phyloP scores from a whole-genome alignment of 1,139 yeast species.

The Yarrowia galli region DNA sequence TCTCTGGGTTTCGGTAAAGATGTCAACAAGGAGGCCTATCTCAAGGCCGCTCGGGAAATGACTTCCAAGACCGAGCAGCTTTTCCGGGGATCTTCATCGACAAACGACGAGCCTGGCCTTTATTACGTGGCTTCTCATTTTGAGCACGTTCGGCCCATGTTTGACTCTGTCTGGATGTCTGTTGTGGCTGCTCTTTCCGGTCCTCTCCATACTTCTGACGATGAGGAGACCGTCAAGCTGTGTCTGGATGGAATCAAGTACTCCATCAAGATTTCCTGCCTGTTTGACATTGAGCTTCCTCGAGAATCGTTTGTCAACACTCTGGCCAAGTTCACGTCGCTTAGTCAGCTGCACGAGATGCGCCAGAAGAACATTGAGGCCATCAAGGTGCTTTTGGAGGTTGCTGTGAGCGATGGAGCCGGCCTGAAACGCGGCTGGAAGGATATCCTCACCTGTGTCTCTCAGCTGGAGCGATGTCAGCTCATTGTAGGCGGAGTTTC shows the following conservation, averaged over 20 bases:
- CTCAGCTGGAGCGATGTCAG: slow-evolving; percentile 91
- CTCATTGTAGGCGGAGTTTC: slow-evolving; percentile 88
- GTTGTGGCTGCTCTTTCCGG: slow-evolving; percentile 92
- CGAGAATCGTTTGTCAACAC: slow-evolving; percentile 90
- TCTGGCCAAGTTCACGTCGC: slow-evolving; percentile 81
- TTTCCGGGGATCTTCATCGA: slow-evolving; percentile 57
- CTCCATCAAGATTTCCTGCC: slow-evolving; percentile 82
- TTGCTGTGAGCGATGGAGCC: slow-evolving; percentile 82
- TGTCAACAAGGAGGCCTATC: slow-evolving; percentile 81
- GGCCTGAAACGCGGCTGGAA: slow-evolving; percentile 79
- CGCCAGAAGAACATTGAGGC: slow-evolving; percentile 83
- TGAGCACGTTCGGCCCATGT: slow-evolving; percentile 91
- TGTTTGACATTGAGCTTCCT: slow-evolving; percentile 84
- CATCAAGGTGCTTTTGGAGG: slow-evolving; percentile 71
- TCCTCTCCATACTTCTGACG: slow-evolving; percentile 89
- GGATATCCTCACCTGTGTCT: slow-evolving; percentile 78
- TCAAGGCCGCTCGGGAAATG: slow-evolving; percentile 91
- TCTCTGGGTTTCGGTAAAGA: slow-evolving; percentile 75
- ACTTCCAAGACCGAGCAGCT: slow-evolving; percentile 86
- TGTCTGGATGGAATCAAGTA: slow-evolving; percentile 87
- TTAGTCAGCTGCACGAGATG: slow-evolving; percentile 81
- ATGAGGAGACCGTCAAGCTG: slow-evolving; percentile 69
- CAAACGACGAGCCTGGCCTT: slow-evolving; percentile 43
- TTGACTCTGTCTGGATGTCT: slow-evolving; percentile 97
- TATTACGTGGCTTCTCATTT: slow-evolving; percentile 75